These are phyloP conservation scores for Paramecium biaurelia DNA, from an alignment of 73 alveolate genomes.

Conservation along the genomic window DNA sequence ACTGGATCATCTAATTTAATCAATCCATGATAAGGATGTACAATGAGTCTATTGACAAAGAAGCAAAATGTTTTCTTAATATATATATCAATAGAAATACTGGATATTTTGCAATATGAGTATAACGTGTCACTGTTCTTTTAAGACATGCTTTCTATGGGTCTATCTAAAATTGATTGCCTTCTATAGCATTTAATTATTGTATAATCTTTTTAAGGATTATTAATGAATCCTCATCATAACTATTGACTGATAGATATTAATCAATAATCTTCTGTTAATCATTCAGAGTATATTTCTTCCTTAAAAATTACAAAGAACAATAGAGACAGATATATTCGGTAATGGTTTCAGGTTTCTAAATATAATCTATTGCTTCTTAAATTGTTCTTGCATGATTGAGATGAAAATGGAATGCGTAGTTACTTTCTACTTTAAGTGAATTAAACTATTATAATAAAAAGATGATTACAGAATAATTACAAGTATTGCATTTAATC, in stretches of 20 bases:
- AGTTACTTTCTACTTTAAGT: neutral
- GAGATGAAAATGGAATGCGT: neutral
- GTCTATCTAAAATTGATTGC: neutral
- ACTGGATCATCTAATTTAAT: neutral
- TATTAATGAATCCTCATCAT: neutral
- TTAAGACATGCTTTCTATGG: neutral
- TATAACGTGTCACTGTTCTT: neutral
- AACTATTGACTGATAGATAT: neutral
- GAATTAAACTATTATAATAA: neutral
- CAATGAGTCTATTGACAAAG: neutral
- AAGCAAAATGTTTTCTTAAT: conserved; percentile 1
- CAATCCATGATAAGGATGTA: neutral
- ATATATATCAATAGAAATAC: neutral
- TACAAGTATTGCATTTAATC: neutral
- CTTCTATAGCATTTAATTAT: neutral
- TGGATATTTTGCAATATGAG: conserved; percentile 19
- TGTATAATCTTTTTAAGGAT: neutral
- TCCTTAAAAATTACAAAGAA: neutral
- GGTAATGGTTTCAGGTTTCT: neutral
- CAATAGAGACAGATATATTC: neutral
- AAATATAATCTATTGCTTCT: neutral
- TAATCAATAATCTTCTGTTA: neutral
- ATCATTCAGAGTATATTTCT: neutral
- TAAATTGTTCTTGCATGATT: neutral
- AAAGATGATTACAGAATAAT: neutral